Base-by-base conservation (phyloP, 2,329 filamentous ascomycete genomes). In the Thelonectria rubi region DNA sequence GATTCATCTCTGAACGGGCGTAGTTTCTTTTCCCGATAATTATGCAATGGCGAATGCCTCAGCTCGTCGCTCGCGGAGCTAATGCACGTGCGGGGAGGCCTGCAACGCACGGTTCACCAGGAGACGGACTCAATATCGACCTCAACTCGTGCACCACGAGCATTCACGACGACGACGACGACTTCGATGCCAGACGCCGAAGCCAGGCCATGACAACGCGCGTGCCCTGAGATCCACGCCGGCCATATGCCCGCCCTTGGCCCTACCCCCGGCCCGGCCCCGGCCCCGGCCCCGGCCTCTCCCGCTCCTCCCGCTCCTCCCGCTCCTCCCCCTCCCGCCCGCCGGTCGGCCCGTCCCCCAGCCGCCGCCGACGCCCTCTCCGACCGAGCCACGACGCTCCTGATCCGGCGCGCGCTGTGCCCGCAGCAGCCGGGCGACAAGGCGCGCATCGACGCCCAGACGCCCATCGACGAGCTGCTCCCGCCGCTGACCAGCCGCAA, bases 401-500 rank as follows among this genome's bases (percentile, higher is more conserved):
- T 97, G 67, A 92, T 97, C 77, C 91, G 93, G 62, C 90, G 93
- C 51, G 89, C 90, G 39, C 86, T 98, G 49, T 97, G 92, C 76
- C 86, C 91, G n/a, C 89, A 92, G 69, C 84, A 89, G 58, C 80
- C 83, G 48, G 75, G 81, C 67, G 81, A 91, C 78, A 81, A 90
- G 69, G 85, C 84, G 46, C 77, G 78, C 60, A n/a, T n/a, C n/a
- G 78, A 78, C 63, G 66, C 65, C 26, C 73, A 71, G 61, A 76
- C 79, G 30, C 86, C 92, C 50, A 89, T 97, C 68, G 88, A 96
- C 62, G 91, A 94, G 69, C 81, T 97, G 45, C 82, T 99, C 47
- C 95, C 94, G 61, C 93, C 94, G 40, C 83, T 99, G 72, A 98
- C 94, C 50, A 97, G 93, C 80, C 93, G 93, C 53, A 97, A 97